These are phyloP conservation scores for Backusella australiensis DNA, from an alignment of 192 early-diverging fungal genomes.

Conservation along the genomic window DNA sequence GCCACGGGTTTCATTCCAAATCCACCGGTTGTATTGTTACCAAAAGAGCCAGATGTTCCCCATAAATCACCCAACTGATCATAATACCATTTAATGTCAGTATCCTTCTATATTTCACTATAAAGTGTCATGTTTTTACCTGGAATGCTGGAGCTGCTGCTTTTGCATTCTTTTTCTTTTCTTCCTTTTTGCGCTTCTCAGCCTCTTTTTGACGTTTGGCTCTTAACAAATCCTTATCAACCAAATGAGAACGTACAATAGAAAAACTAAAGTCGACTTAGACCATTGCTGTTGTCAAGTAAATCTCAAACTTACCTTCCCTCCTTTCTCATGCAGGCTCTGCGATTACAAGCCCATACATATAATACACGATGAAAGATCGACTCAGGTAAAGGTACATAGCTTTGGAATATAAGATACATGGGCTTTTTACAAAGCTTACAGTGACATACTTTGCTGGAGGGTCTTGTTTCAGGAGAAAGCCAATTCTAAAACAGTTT, in stretches of 20 bases:
- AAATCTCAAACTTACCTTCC: constrained; percentile 49
- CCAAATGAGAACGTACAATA: constrained; percentile 59
- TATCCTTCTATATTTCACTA: too few species aligned
- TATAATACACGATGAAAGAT: constrained; percentile 75
- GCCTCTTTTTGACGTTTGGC: constrained; percentile 46
- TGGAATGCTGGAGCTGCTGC: background rate
- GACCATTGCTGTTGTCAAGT: background rate
- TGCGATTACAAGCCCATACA: constrained; percentile 76
- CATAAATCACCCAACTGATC: constrained; percentile 8
- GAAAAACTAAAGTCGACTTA: constrained; percentile 42
- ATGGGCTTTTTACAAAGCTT: constrained; percentile 54
- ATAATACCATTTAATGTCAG: background rate
- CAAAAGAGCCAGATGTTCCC: background rate
- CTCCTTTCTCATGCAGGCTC: constrained; percentile 68
- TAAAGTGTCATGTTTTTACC: background rate
- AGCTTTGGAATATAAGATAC: constrained; percentile 69
- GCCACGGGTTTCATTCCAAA: background rate
- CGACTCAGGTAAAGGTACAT: constrained; percentile 69
- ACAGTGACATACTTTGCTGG: constrained; percentile 43
- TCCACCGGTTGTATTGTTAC: background rate
- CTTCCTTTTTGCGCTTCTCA: constrained; percentile 21
- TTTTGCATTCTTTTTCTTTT: constrained; percentile 10
- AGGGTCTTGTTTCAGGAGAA: constrained; percentile 26
- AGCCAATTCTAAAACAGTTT: constrained; percentile 40
- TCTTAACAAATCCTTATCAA: constrained; percentile 63